Percentiles rank a stretch among this genome's conserved stretches.
Conservation (phyloP, 495 filamentous ascomycete genomes). For the Hypoxylon cercidicola region DNA sequence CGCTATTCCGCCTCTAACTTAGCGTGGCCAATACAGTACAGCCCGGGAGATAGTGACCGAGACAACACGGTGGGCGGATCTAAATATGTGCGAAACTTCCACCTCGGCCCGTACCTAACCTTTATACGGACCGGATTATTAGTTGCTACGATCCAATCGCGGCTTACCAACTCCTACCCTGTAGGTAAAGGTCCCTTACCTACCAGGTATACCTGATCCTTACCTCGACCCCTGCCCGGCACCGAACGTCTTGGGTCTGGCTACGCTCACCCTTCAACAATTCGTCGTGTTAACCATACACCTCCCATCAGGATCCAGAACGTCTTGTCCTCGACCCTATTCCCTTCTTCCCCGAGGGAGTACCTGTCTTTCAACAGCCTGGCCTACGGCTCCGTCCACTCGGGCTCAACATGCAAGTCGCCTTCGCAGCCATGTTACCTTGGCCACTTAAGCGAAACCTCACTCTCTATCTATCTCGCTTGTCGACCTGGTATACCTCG, state of each 20-base stretch:
- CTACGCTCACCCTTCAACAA: constrained; percentile 12
- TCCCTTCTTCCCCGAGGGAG: constrained; percentile 28
- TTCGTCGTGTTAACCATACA: constrained; percentile 23
- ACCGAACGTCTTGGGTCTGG: neutral
- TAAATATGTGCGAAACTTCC: too few species aligned
- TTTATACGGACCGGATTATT: constrained; percentile 22
- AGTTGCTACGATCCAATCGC: constrained; percentile 23
- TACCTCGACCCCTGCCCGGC: neutral
- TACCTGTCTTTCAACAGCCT: constrained; percentile 13
- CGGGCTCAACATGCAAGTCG: constrained; percentile 26
- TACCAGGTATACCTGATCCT: neutral
- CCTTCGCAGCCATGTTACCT: constrained; percentile 19
- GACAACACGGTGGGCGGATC: too few species aligned
- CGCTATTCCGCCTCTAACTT: too few species aligned
- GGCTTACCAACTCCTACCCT: neutral
- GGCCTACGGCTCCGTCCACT: constrained; percentile 27
- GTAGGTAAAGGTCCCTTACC: too few species aligned
- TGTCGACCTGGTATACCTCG: too few species aligned
- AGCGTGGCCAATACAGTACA: too few species aligned
- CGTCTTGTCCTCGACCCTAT: constrained; percentile 7
- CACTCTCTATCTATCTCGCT: constrained; percentile 17
- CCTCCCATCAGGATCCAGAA: constrained; percentile 29
- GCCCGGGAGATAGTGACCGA: too few species aligned
- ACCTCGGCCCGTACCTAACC: too few species aligned
- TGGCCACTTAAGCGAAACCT: constrained; percentile 12